Evolutionary conservation across 2,329 filamentous ascomycete genomes (phyloP), one percentile per base, ranked within the genome.

Genomic region (Ceratocystis eucalypticola): DNA sequence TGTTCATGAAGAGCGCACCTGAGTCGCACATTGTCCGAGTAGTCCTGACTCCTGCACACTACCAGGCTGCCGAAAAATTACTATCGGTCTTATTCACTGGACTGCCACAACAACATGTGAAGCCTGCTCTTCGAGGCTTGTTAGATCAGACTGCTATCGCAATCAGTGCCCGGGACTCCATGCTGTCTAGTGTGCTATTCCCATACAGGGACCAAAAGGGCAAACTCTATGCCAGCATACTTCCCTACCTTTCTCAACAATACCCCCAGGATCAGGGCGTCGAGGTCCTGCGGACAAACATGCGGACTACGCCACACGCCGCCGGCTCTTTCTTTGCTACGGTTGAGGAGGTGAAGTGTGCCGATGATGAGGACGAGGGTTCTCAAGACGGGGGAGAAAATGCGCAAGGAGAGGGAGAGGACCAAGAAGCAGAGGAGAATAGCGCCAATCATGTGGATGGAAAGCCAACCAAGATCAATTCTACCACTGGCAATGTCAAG

Each of bases 121-220:
- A 88, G n/a, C 83, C 87, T 7, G 83, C 88, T 1, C 73, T 90
- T 22, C 86, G 93, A 64, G 83, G 86, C 10, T 84, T 90, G 62
- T 80, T 96, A 69, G 91, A 96, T 72, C 88, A 89, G 69, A 89
- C 89, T 2, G 88, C 90, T 22, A 87, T 96, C 66, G 77, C 96
- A 25, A 82, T 80, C 4, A 80, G 81, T 68, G 81, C 87, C 73
- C 86, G 85, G 72, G 79, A 86, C 41, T 87, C 88, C 53, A 89
- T 96, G 82, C 72, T 94, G 10, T 85, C 91, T 5, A 93, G 90
- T 73, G 85, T 95, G 12, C 78, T 96, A 68, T 91, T 94, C 74
- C 89, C 91, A 0, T 84, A 86, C 74, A 77, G 84, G 69, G 79
- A 85, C 72, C 78, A 83, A 71, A 80, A 85, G 72, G 82, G 86